phyloP scores from a whole-genome alignment of 2,329 filamentous ascomycete genomes.

The Ascomycota sp. region DNA sequence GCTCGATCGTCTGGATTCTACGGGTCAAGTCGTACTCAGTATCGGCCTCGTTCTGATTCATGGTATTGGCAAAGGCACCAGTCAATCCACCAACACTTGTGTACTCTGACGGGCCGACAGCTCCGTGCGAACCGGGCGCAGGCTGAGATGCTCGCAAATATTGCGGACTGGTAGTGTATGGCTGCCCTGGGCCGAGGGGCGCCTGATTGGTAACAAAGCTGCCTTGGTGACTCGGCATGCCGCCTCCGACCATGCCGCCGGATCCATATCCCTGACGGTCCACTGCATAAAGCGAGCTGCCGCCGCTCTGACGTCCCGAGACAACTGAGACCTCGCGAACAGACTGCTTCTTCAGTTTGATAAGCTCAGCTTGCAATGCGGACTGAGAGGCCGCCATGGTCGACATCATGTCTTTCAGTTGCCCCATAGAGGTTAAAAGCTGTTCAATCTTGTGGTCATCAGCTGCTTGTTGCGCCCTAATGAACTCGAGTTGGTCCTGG shows the following conservation, averaged over 20 bases:
- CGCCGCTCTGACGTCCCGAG: slow-evolving; percentile 5
- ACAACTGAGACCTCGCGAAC: slow-evolving; percentile 19
- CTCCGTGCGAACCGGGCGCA: slow-evolving; percentile 12
- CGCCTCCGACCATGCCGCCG: slow-evolving; percentile 7
- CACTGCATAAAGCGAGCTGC: neutral
- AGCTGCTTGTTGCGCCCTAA: slow-evolving; percentile 25
- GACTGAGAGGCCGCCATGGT: slow-evolving; percentile 46
- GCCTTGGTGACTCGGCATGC: slow-evolving; percentile 10
- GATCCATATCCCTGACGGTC: slow-evolving; percentile 9
- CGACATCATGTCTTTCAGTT: slow-evolving; percentile 44
- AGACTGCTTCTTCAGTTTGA: slow-evolving; percentile 31
- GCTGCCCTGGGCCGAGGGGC: slow-evolving; percentile 9
- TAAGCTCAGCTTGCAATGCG: slow-evolving; percentile 42
- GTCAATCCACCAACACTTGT: slow-evolving; percentile 14
- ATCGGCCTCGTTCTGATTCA: slow-evolving; percentile 14
- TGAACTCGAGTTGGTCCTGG: slow-evolving; percentile 24
- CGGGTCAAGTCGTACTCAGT: slow-evolving; percentile 28
- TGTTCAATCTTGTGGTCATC: slow-evolving; percentile 47
- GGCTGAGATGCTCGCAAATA: slow-evolving; percentile 14
- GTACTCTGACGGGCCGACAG: slow-evolving; percentile 11
- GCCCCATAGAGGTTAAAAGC: slow-evolving; percentile 42
- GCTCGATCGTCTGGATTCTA: slow-evolving; percentile 35
- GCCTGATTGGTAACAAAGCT: slow-evolving; percentile 14
- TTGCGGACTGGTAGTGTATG: slow-evolving; percentile 15
- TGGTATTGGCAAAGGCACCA: slow-evolving; percentile 14